phyloP scores from a whole-genome alignment of 805 yeast species.

The Sungouiozyma intestinalis region DNA sequence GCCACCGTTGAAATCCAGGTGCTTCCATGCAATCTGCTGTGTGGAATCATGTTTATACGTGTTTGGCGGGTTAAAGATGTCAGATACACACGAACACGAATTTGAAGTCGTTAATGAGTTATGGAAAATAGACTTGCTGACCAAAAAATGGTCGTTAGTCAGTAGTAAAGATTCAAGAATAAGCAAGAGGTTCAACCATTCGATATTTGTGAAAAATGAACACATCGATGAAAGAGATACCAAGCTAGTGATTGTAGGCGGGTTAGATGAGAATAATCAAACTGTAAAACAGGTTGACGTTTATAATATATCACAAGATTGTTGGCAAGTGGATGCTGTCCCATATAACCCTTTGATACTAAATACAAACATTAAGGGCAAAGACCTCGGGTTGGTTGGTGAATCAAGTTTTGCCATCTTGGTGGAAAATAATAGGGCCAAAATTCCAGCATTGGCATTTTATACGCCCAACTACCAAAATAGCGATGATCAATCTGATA shows the following conservation, averaged over 20 bases:
- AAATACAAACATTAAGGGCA: conserved; percentile 15
- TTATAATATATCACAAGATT: conserved; percentile 17
- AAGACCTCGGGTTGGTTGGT: conserved; percentile 8
- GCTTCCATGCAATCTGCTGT: conserved; percentile 50
- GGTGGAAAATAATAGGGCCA: conserved; percentile 21
- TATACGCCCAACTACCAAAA: conserved; percentile 9
- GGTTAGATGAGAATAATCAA: conserved; percentile 21
- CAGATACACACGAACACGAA: conserved; percentile 27
- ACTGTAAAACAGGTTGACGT: conserved; percentile 22
- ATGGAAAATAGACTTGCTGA: conserved; percentile 54
- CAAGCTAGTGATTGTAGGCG: conserved; percentile 25
- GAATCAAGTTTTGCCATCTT: conserved; percentile 20
- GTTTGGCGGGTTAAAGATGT: conserved; percentile 54
- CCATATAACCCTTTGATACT: conserved; percentile 8
- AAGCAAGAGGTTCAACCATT: conserved; percentile 41
- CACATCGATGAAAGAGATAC: conserved; percentile 20
- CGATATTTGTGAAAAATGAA: conserved; percentile 31
- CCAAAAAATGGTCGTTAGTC: conserved; percentile 42
- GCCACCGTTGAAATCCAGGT: conserved; percentile 27
- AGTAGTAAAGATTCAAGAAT: conserved; percentile 29
- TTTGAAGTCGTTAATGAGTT: conserved; percentile 47
- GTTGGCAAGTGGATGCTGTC: conserved; percentile 19
- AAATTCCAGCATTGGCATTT: conserved; percentile 20
- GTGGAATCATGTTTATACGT: conserved; percentile 42
- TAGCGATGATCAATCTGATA: not conserved